Conservation (phyloP, 2,329 filamentous ascomycete species). For the Fusarium robinianum region DNA sequence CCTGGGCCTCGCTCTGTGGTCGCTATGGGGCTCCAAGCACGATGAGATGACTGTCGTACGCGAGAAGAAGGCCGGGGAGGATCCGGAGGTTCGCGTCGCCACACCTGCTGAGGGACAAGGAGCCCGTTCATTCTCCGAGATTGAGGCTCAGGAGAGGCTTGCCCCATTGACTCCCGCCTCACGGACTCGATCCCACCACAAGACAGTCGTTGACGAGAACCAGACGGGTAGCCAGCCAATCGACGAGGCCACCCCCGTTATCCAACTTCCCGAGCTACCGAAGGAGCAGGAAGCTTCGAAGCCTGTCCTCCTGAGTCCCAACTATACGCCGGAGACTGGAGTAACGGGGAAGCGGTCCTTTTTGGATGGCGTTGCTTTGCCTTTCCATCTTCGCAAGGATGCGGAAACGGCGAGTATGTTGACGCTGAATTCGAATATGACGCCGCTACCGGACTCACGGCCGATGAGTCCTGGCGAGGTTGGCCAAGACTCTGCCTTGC, state of each 20-base stretch:
- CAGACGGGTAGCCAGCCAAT: slow-evolving; percentile 46
- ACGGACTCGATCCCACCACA: slow-evolving; percentile 50
- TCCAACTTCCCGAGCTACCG: slow-evolving; percentile 49
- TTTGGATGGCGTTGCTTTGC: slow-evolving; percentile 70
- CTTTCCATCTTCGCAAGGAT: slow-evolving; percentile 69
- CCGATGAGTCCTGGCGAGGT: slow-evolving; percentile 39
- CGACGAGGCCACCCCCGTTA: slow-evolving; percentile 50
- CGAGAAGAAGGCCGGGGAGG: slow-evolving; percentile 56
- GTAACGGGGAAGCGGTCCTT: slow-evolving; percentile 66
- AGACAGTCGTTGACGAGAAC: slow-evolving; percentile 56
- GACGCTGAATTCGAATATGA: slow-evolving; percentile 58
- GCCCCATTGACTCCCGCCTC: slow-evolving; percentile 22
- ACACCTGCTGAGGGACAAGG: slow-evolving; percentile 49
- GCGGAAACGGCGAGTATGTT: slow-evolving; percentile 72
- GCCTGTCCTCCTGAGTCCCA: slow-evolving; percentile 50
- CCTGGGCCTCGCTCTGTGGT: slow-evolving; percentile 81
- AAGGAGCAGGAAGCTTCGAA: slow-evolving; percentile 46
- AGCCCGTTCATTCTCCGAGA: slow-evolving; percentile 48
- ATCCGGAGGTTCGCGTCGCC: slow-evolving; percentile 39
- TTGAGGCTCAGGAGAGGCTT: slow-evolving; percentile 45
- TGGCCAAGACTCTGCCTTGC: slow-evolving; percentile 3
- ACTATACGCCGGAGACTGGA: slow-evolving; percentile 52
- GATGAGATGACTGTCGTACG: slow-evolving; percentile 73
- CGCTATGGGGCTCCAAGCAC: slow-evolving; percentile 84
- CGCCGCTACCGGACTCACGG: slow-evolving; percentile 37